Evolutionary conservation across 2,329 filamentous ascomycete species (phyloP), one percentile per base, ranked within the genome.

Genomic region (Phoma sp.): DNA sequence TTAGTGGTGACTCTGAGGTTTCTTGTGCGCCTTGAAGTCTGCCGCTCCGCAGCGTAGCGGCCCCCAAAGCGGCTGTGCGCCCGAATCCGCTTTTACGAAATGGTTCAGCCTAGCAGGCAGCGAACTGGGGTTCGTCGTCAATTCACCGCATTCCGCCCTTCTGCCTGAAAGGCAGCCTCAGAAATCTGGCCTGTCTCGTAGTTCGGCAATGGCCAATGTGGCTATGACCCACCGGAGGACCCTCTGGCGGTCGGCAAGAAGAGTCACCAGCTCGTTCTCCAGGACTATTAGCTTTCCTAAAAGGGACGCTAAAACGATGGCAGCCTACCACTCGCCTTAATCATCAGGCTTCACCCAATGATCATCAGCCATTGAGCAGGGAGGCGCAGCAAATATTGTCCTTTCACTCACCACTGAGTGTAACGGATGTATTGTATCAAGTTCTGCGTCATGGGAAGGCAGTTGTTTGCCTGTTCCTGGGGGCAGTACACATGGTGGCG

Each of bases 401-500:
- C 57, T 47, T 53, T 54, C 55, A 51, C 48, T 53, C 52, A 39
- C 39, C 49, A 49, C 59, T 61, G 45, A 58, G 45, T 51, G 58
- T 54, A 50, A 59, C 55, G 50, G 55, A 54, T 48, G 55, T 61
- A 60, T 55, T 53, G 47, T 43, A 58, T 55, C 37, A 43, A 57
- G 39, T 56, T 58, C 57, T 61, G 66, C 64, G 65, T 70, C 65
- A 69, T 63, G 58, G 66, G 49, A 59, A 71, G 70, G 69, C 69
- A 67, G 64, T 55, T 43, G 52, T 61, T 56, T 65, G 58, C 68
- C 63, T 67, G 66, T 63, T 48, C 55, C 60, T 62, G 57, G 55
- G 41, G 52, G 49, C 59, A 58, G 41, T 52, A 56, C 62, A 57
- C 64, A 51, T 30, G 43, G 65, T 62, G 60, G 65, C 61, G 63